Evolutionary conservation across 495 filamentous ascomycete species (phyloP), one percentile per base, ranked within the genome.

Genomic region (Venustampulla echinocandica): DNA sequence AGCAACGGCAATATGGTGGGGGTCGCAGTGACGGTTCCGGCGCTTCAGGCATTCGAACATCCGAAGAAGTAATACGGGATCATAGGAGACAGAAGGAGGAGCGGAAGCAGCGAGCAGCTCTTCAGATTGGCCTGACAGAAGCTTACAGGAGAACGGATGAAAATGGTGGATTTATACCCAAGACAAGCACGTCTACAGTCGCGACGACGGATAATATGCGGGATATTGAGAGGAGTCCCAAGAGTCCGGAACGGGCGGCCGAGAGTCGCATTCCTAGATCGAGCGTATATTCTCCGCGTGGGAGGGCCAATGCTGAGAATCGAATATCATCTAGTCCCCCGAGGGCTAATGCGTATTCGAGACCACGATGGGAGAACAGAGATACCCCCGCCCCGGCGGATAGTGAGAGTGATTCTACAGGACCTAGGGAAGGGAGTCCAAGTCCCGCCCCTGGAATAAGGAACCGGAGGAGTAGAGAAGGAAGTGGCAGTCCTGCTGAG

Each of bases 201-300:
- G 19, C 27, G n/a, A n/a, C n/a, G n/a, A n/a, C n/a, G n/a, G n/a
- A n/a, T n/a, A n/a, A n/a, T n/a, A n/a, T n/a, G n/a, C n/a, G n/a
- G n/a, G n/a, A n/a, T n/a, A n/a, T n/a, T n/a, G n/a, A n/a, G n/a
- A n/a, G n/a, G n/a, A n/a, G n/a, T n/a, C n/a, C n/a, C n/a, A n/a
- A n/a, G n/a, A n/a, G n/a, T n/a, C n/a, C n/a, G n/a, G n/a, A n/a
- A n/a, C n/a, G n/a, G n/a, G n/a, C n/a, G n/a, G n/a, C 40, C 10
- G 39, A 50, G 24, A 54, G 53, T 48, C 50, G 50, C n/a, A 53
- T 53, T 32, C 50, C 50, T 22, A 53, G 44, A 19, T 38, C 39
- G 4, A 53, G 19, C 10, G 27, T 32, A 9, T 47, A 15, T 20
- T 34, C 42, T 9, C 38, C 47, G 5, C 10, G 6, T 15, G 18